Percentiles rank a stretch among this genome's conserved stretches.
phyloP scores from a whole-genome alignment of 2,329 filamentous ascomycete species.

The Aspergillus nomiae region DNA sequence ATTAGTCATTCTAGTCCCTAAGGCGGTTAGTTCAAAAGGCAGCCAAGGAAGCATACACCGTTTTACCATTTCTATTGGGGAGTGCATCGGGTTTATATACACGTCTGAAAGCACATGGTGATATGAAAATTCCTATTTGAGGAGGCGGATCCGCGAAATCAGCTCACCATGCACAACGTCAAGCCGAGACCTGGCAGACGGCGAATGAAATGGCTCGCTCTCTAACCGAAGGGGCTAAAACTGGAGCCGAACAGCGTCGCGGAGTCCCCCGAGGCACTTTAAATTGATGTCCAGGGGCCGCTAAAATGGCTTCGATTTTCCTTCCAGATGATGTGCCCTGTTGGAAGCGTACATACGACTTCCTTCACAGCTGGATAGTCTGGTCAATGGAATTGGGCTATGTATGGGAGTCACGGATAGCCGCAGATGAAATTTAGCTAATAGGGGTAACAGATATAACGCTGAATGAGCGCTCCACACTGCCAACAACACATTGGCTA shows the following conservation, averaged over 20 bases:
- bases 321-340: neutral
- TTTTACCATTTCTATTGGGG: neutral
- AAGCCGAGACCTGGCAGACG: neutral
- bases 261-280: neutral
- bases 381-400: neutral
- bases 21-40: neutral
- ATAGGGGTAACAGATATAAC: neutral
- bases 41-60: no score
- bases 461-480: neutral
- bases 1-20: neutral
- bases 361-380: neutral
- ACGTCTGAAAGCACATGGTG: no score
- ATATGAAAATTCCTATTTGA: no score
- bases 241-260: neutral
- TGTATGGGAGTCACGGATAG: neutral
- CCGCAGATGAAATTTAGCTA: neutral
- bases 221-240: neutral
- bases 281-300: neutral
- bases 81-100: neutral
- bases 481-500: neutral
- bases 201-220: neutral
- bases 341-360: neutral
- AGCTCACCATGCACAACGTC: neutral
- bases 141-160: neutral
- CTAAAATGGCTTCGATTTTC: neutral